phyloP scores from a whole-genome alignment of 2,329 filamentous ascomycete genomes.

The Cercospora sp. region DNA sequence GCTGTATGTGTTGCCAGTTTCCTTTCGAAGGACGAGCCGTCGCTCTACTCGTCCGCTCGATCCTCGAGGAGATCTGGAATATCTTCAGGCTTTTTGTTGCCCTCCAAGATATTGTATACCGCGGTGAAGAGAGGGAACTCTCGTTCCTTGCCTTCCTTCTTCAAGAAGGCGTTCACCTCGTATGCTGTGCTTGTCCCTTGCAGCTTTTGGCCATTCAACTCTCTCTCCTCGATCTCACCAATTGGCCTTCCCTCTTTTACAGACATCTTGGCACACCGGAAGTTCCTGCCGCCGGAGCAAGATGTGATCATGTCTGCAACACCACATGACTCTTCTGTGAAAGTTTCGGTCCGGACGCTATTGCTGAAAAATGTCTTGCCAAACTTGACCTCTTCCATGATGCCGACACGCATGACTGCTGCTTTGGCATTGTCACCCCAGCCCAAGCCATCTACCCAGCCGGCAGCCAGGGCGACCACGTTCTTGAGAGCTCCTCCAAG shows the following conservation, averaged over 20 bases:
- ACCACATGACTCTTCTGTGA: constrained; percentile 94
- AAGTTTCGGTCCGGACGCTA: constrained; percentile 77
- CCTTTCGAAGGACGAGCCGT: neutral
- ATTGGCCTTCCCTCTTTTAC: constrained; percentile 77
- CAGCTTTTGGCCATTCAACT: constrained; percentile 94
- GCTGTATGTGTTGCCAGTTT: neutral
- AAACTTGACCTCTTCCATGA: constrained; percentile 96
- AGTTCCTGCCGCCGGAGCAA: constrained; percentile 89
- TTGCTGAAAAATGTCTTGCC: constrained; percentile 89
- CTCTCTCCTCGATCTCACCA: constrained; percentile 80
- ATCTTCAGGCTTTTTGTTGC: constrained; percentile 73
- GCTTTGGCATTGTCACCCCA: constrained; percentile 99
- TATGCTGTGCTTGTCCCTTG: constrained; percentile 90
- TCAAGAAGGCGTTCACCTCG: constrained; percentile 88
- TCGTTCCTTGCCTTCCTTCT: constrained; percentile 70
- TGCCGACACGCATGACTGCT: constrained; percentile 94
- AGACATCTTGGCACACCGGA: constrained; percentile 86
- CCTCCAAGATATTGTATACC: constrained; percentile 77
- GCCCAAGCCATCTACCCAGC: constrained; percentile 90
- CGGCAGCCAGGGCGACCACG: constrained; percentile 88
- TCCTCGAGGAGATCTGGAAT: constrained; percentile 65
- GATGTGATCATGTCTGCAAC: constrained; percentile 95
- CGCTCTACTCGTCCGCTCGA: constrained; percentile 18
- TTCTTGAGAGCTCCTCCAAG: constrained; percentile 95
- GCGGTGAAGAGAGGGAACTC: constrained; percentile 93